A percentile compares a stretch with the other conserved stretches of the same genome.
Conservation (phyloP, 164 flowering plant species). For the Macadamia tetraphylla region DNA sequence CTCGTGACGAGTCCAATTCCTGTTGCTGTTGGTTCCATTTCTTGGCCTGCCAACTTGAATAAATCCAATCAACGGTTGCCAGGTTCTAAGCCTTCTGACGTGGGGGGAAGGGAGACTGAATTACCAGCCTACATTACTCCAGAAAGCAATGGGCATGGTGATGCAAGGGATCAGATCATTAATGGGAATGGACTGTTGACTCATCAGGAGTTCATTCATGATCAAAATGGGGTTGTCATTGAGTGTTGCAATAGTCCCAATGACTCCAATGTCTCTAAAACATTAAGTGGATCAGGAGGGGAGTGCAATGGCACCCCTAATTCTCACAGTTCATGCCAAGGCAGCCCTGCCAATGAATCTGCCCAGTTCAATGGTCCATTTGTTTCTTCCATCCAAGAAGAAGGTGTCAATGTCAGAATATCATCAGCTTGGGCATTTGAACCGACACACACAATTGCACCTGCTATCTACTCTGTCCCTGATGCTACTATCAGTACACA, state of each 20-base stretch:
- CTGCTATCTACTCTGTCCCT: constrained; percentile 33
- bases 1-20: constrained; percentile 57
- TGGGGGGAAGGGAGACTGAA: constrained; percentile 21
- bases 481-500: constrained; percentile 29
- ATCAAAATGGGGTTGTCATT: constrained; percentile 19
- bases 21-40: constrained; percentile 47
- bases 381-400: constrained; percentile 26
- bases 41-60: constrained; percentile 51
- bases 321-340: constrained; percentile 76
- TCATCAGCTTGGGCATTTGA: constrained; percentile 27
- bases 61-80: constrained; percentile 39
- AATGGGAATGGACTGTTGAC: constrained; percentile 16
- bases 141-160: constrained; percentile 24
- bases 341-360: constrained; percentile 48
- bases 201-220: constrained; percentile 23
- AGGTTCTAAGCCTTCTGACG: constrained; percentile 28
- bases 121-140: constrained; percentile 22
- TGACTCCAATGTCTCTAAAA: constrained; percentile 32
- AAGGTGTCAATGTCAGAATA: constrained; percentile 10
- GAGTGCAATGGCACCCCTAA: constrained; percentile 66
- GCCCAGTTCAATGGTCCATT: constrained; percentile 25
- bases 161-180: constrained; percentile 19
- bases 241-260: constrained; percentile 25
- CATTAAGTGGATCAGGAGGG: constrained; percentile 58
- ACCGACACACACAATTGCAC: constrained; percentile 24